phyloP scores from a whole-genome alignment of 2,329 filamentous ascomycete genomes.

The Bipolaris sorokiniana region DNA sequence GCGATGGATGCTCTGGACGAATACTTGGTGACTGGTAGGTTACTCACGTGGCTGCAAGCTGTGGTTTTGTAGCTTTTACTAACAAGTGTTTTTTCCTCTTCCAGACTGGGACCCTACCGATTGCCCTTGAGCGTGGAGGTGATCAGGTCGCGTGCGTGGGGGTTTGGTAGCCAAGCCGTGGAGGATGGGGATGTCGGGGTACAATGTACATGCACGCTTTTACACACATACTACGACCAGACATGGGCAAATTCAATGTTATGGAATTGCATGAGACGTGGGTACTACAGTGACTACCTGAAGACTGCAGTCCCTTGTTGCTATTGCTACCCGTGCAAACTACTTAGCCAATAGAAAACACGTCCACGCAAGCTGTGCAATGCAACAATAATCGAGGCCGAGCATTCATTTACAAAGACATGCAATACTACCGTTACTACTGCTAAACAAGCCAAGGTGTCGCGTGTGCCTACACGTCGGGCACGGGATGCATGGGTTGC shows the following conservation, averaged over 20 bases:
- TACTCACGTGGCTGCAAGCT: background rate
- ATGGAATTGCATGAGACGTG: too few relatives aligned
- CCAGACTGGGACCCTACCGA: conserved; percentile 58
- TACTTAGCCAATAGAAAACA: too few relatives aligned
- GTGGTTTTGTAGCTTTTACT: conserved; percentile 17
- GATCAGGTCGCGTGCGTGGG: conserved; percentile 29
- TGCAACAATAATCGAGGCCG: too few relatives aligned
- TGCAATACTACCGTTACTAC: too few relatives aligned
- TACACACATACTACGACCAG: too few relatives aligned
- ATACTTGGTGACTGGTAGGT: conserved; percentile 66
- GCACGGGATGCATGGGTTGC: background rate
- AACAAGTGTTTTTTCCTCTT: conserved; percentile 15
- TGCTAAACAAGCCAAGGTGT: background rate
- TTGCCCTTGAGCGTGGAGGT: conserved; percentile 35
- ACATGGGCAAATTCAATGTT: too few relatives aligned
- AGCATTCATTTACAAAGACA: too few relatives aligned
- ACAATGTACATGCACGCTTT: background rate
- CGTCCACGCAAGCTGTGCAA: too few relatives aligned
- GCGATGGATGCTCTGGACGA: conserved; percentile 71
- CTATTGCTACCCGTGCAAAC: too few relatives aligned
- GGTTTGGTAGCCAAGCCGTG: conserved; percentile 22
- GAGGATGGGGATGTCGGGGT: conserved; percentile 1
- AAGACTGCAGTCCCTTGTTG: too few relatives aligned
- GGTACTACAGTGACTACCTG: too few relatives aligned
- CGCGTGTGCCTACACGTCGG: background rate